Percentiles rank a stretch among this genome's conserved stretches.
phyloP scores from a whole-genome alignment of 1,284 basidiomycete species.

The Pisolithus thermaeus region DNA sequence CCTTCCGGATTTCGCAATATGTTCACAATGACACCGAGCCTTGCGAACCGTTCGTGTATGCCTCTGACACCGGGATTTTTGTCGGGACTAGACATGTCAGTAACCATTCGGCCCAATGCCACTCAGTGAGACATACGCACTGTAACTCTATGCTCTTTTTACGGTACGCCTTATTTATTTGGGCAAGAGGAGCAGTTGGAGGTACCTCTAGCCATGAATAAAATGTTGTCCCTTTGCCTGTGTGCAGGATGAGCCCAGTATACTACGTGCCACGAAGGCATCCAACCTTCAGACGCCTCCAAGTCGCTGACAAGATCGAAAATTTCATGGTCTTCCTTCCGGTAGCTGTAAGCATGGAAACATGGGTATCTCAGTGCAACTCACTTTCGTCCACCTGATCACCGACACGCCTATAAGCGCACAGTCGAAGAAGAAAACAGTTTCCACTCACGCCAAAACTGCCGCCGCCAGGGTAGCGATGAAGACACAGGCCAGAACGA shows the following conservation, averaged over 20 bases:
- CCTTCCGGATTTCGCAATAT: constrained; percentile 76
- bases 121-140: constrained; percentile 39
- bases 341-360: constrained; percentile 6
- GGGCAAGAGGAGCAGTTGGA: constrained; percentile 59
- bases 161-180: constrained; percentile 85
- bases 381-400: constrained; percentile 64
- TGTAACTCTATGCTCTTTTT: constrained; percentile 85
- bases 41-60: constrained; percentile 81
- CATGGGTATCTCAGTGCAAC: constrained; percentile 8
- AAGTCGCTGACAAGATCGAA: constrained; percentile 90
- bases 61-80: constrained; percentile 84
- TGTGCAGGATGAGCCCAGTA: neutral
- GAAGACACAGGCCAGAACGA: constrained; percentile 32
- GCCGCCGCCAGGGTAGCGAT: constrained; percentile 40
- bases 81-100: constrained; percentile 64
- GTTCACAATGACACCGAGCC: constrained; percentile 78
- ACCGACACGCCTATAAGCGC: neutral
- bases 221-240: constrained; percentile 83
- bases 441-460: constrained; percentile 42
- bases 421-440: constrained; percentile 4
- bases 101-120: neutral
- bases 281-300: constrained; percentile 71
- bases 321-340: constrained; percentile 87
- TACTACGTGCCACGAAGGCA: constrained; percentile 6
- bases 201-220: constrained; percentile 82